Evolutionary conservation across 345 rosid species (phyloP).

Genomic region (Salix suchowensis): DNA sequence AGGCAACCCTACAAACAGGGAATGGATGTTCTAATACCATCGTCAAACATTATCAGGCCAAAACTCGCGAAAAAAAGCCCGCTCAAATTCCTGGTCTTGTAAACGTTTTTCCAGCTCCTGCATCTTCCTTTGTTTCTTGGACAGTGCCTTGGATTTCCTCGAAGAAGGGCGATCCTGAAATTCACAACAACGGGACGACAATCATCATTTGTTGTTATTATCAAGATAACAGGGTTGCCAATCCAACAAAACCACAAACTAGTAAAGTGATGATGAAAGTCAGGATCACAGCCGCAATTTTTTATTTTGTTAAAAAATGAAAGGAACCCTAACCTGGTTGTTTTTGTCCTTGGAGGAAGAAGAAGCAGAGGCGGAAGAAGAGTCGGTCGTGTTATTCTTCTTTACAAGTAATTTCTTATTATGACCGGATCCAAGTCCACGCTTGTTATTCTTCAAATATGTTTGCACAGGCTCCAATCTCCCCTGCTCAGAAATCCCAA

Average conservation of each 20-base stretch:
- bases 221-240: too few relatives aligned
- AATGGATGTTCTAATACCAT: not conserved
- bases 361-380: slow-evolving; percentile 4
- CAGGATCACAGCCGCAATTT: too few relatives aligned
- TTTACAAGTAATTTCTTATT: slow-evolving; percentile 13
- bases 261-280: too few relatives aligned
- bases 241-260: too few relatives aligned
- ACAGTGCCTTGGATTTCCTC: slow-evolving; percentile 48
- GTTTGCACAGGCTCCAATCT: slow-evolving; percentile 65
- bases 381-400: slow-evolving; percentile 40
- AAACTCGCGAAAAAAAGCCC: slow-evolving; percentile 75
- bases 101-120: slow-evolving; percentile 54
- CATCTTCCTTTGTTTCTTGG: slow-evolving; percentile 71
- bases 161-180: slow-evolving; percentile 43
- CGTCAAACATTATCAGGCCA: slow-evolving; percentile 92
- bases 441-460: slow-evolving; percentile 56
- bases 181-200: not conserved
- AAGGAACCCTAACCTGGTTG: slow-evolving; percentile 28
- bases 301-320: too few relatives aligned
- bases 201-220: not conserved
- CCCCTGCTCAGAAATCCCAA: slow-evolving; percentile 84
- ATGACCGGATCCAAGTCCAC: slow-evolving; percentile 65
- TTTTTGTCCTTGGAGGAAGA: slow-evolving; percentile 20
- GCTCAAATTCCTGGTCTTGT: slow-evolving; percentile 70
- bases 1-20: not conserved